These are phyloP conservation scores for Coemansia furcata DNA, from an alignment of 192 early-diverging fungal species.

Conservation along the genomic window DNA sequence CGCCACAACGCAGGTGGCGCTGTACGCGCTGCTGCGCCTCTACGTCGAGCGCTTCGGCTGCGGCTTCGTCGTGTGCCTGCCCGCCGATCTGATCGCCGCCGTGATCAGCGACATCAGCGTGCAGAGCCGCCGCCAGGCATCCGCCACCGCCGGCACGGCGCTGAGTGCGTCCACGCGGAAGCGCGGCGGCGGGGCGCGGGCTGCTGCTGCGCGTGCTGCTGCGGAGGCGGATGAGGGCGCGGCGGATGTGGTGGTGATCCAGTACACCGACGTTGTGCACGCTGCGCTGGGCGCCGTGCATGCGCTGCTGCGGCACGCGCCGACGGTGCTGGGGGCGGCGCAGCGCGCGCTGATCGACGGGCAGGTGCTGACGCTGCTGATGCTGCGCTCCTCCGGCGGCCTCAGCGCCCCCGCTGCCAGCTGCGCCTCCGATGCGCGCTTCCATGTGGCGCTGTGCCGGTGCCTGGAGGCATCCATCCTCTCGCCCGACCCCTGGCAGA, in stretches of 20 bases:
- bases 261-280: slow-evolving; percentile 32
- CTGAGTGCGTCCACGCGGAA: slow-evolving; percentile 22
- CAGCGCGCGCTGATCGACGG: slow-evolving; percentile 37
- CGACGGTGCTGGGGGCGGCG: slow-evolving; percentile 20
- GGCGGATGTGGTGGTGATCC: slow-evolving; percentile 6
- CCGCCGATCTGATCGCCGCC: slow-evolving; percentile 33
- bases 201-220: not conserved
- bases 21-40: slow-evolving; percentile 34
- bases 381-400: slow-evolving; percentile 30
- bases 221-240: slow-evolving; percentile 5
- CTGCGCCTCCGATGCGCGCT: slow-evolving; percentile 22
- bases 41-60: slow-evolving; percentile 39
- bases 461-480: slow-evolving; percentile 44
- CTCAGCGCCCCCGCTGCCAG: slow-evolving; percentile 21
- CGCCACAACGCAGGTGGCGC: slow-evolving; percentile 26
- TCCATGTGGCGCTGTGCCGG: slow-evolving; percentile 17
- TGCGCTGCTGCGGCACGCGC: slow-evolving; percentile 29
- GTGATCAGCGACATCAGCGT: slow-evolving; percentile 21
- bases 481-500: slow-evolving; percentile 49
- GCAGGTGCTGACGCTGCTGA: slow-evolving; percentile 28
- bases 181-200: slow-evolving; percentile 19
- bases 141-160: not conserved
- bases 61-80: slow-evolving; percentile 37
- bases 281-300: slow-evolving; percentile 17
- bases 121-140: slow-evolving; percentile 8